Base-by-base conservation (phyloP, 176 grass and related monocot genomes). In the Raddia distichophylla region DNA sequence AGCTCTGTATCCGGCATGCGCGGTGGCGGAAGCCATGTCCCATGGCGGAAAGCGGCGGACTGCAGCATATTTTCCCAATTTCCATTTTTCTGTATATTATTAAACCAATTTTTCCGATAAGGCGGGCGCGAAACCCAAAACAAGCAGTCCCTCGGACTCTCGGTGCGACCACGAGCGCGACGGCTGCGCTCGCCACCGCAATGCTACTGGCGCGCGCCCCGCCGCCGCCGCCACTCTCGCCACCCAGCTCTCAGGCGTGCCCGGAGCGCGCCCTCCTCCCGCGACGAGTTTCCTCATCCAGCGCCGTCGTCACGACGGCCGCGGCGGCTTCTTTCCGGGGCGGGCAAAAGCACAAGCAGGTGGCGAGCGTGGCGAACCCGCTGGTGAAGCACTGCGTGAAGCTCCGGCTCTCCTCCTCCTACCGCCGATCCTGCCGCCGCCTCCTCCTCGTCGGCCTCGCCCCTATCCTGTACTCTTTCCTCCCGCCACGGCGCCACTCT, bases 341-440 rank as follows among this genome's bases (percentile, higher is more conserved):
- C 7, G 72, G 65, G 82, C 82, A 89, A 82, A 85, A 60, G 71
- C 77, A 27, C 77, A 95, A 86, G 82, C 80, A 86, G 86, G 88
- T 98, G 88, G 82, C 81, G 73, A 98, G 95, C 81, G 88, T 90
- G 60, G 82, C 88, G 20, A 98, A 98, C 65, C 90, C 95, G 5
- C 67, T 98, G 51, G 95, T 94, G 83, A 98, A 98, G 86, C 95
- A 94, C 86, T 94, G 90, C 66, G 92, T 98, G 12, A 93, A 89
- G 88, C 92, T 98, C 82, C 90, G 95, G 37, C 84, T 91, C 70
- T 93, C 88, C 44, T 79, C 90, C 71, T 79, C 90, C 18, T 93
- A 98, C 84, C 92, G 95, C 44, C 84, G 86, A 2, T 89, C 86
- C 19, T 89, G 67, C 75, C 74, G 65, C 44, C 86, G 86, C 49